Conservation (phyloP, 257 asterid genomes). For the Nicotiana otophora region DNA sequence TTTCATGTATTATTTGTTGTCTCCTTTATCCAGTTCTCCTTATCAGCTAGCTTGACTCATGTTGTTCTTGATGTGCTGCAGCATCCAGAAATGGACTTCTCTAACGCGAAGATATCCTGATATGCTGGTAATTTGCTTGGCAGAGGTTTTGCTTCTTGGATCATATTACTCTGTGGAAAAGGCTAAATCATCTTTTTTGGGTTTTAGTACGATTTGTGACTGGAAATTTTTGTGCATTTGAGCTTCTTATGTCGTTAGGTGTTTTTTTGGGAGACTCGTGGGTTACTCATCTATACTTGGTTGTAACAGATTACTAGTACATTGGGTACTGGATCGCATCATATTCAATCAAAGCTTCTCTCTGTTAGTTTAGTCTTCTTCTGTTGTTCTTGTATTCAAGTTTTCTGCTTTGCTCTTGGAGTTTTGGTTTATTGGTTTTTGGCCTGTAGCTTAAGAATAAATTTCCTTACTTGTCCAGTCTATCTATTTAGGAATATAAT, state of each 20-base stretch:
- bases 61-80: slow-evolving; percentile 24
- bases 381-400: not conserved
- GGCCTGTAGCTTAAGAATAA: no score
- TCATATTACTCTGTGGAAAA: not conserved
- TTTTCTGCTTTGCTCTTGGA: not conserved
- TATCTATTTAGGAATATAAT: no score
- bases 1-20: not conserved
- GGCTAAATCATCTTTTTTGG: not conserved
- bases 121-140: not conserved
- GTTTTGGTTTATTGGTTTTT: not conserved
- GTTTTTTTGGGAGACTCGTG: not conserved
- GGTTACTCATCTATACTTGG: not conserved
- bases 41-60: not conserved
- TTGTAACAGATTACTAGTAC: not conserved
- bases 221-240: not conserved
- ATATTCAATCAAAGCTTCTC: not conserved
- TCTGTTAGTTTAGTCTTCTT: not conserved
- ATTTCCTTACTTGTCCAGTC: no score
- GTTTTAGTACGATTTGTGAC: not conserved
- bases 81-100: slow-evolving; percentile 84
- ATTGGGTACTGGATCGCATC: not conserved
- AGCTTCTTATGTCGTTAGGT: not conserved
- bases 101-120: slow-evolving; percentile 50
- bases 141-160: not conserved
- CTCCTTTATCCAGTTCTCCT: not conserved